Evolutionary conservation across 2,329 filamentous ascomycete genomes (phyloP), one percentile per base, ranked within the genome.

Genomic region (Xylariaceae sp.): DNA sequence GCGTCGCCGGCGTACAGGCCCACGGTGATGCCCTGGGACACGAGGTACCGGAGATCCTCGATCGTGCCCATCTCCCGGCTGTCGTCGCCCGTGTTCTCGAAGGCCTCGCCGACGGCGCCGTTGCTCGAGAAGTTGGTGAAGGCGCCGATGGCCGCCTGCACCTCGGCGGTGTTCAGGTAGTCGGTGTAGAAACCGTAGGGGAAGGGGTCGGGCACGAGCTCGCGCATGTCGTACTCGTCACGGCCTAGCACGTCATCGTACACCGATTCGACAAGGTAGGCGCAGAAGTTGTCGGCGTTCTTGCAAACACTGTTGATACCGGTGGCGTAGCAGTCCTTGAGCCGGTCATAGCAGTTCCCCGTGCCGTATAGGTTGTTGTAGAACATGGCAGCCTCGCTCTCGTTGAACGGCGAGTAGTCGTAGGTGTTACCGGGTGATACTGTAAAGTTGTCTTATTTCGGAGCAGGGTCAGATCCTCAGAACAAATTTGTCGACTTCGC

Each of bases 221-320:
- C 72, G 28, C 78, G 70, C 51, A 81, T 69, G 49, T 83, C 79
- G 56, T 81, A 81, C 51, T 78, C 71, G 57, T 81, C 76, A 29
- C 79, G 68, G 2, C 66, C 66, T 1, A 72, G 62, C 46, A 73
- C 69, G n/a, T 60, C 56, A 52, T 78, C 74, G 39, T 74, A 75
- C 13, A 76, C 50, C 13, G 47, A 51, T 48, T 82, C 74, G 3
- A 83, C 74, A 19, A 78, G 64, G 38, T 63, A 45, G 28, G 61
- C 64, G 61, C 79, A 83, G 59, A 78, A 81, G 42, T 60, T 62
- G 56, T 81, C 77, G 2, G 80, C 78, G 3, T 62, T 56, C 1
- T 58, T 53, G 62, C 79, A 84, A 35, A 78, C 59, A 4, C 64
- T 59, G 50, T 80, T 66, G 36, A 66, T 60, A 1, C 74, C 74